These are phyloP conservation scores for Solanum hybrid DNA, from an alignment of 305 asterid genomes.

Conservation along the genomic window DNA sequence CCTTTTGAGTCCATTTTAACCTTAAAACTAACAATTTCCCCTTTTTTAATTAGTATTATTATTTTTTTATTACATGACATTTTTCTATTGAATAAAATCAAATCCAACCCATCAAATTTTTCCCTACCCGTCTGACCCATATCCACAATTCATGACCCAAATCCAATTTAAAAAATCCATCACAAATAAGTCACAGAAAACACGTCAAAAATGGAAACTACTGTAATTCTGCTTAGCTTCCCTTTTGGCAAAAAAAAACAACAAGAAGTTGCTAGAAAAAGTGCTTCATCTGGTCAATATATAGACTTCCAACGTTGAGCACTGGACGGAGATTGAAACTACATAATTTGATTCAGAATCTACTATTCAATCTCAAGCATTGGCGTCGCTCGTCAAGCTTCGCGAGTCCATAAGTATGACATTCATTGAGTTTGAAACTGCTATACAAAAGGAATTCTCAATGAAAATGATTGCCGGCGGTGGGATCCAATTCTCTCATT, in stretches of 20 bases:
- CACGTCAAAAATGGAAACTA: too few species aligned
- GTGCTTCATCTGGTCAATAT: constrained; percentile 58
- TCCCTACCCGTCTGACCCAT: too few species aligned
- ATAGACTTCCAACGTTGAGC: constrained; percentile 51
- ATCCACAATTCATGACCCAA: too few species aligned
- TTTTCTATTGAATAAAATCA: too few species aligned
- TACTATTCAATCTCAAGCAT: constrained; percentile 35
- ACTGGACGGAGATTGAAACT: constrained; percentile 63
- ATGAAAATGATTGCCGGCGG: constrained; percentile 49
- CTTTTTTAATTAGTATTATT: too few species aligned
- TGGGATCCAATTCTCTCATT: constrained; percentile 50
- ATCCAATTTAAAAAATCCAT: too few species aligned
- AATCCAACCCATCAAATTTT: too few species aligned
- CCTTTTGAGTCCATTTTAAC: too few species aligned
- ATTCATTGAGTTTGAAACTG: constrained; percentile 42
- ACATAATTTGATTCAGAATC: constrained; percentile 40
- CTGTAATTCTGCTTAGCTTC: constrained; percentile 38
- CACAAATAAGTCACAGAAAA: too few species aligned
- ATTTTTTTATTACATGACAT: too few species aligned
- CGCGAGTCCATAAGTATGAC: constrained; percentile 31
- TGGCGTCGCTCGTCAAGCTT: constrained; percentile 41
- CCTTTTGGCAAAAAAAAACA: constrained; percentile 37
- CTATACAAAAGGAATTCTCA: constrained; percentile 34
- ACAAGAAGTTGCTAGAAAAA: constrained; percentile 39
- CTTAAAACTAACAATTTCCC: too few species aligned